These are phyloP conservation scores for Byssothecium circinans DNA, from an alignment of 2,329 filamentous ascomycete genomes.

Conservation along the genomic window DNA sequence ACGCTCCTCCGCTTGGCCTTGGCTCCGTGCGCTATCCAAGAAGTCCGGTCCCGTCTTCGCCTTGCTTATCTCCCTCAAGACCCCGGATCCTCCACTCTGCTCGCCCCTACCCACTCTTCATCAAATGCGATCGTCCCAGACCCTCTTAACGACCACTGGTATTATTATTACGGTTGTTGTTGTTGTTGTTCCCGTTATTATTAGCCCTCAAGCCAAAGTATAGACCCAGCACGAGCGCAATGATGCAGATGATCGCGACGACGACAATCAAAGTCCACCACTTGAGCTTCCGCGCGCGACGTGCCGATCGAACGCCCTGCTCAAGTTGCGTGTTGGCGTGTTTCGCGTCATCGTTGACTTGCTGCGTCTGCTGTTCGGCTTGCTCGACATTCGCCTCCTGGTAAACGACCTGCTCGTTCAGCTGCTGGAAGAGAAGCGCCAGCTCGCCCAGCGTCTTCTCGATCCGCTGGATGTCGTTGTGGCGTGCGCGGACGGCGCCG, in stretches of 20 bases:
- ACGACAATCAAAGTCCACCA: conserved; percentile 73
- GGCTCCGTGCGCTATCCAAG: not conserved
- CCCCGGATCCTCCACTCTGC: not conserved
- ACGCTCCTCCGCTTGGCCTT: not conserved
- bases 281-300: conserved; percentile 72
- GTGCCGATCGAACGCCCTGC: conserved; percentile 67
- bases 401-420: conserved; percentile 72
- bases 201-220: conserved; percentile 47
- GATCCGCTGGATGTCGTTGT: conserved; percentile 81
- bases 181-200: not conserved
- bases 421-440: conserved; percentile 69
- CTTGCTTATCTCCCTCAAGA: not conserved
- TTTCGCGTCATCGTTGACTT: conserved; percentile 67
- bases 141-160: not conserved
- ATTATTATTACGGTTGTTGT: not conserved
- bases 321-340: conserved; percentile 70
- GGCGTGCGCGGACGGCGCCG: conserved; percentile 76
- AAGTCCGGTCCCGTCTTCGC: not conserved
- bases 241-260: conserved; percentile 51
- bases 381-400: conserved; percentile 67
- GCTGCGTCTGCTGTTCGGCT: conserved; percentile 66
- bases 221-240: conserved; percentile 54
- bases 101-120: not conserved
- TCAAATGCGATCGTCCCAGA: too few relatives aligned
- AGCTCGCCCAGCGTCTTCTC: conserved; percentile 74